A percentile compares a stretch with the other conserved stretches of the same genome.
Conservation (phyloP, 2,329 filamentous ascomycete species). For the Colletotrichum caudatum region DNA sequence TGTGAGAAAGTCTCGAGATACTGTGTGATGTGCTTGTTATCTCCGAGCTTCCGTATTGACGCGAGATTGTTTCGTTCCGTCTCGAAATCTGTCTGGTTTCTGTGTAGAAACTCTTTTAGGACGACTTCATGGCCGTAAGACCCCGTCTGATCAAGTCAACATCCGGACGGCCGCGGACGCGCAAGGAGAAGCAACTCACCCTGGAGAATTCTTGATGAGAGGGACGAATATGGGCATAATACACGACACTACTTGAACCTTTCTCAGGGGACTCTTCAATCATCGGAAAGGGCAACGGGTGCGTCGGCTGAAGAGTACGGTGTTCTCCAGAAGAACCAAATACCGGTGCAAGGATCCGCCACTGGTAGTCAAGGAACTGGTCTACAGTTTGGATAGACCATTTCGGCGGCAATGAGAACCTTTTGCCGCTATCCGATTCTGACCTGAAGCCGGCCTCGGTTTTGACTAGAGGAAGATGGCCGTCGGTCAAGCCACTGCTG, state of each 20-base stretch:
- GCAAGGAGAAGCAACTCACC: background rate
- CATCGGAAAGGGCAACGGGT: background rate
- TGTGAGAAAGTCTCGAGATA: background rate
- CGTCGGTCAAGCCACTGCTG: background rate
- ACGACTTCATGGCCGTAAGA: background rate
- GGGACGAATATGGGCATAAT: background rate
- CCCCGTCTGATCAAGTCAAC: background rate
- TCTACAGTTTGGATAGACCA: background rate
- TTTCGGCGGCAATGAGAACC: background rate
- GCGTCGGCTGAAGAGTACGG: background rate
- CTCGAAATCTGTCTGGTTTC: background rate
- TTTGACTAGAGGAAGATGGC: background rate
- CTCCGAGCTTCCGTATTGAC: background rate
- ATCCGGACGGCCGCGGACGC: too few species aligned
- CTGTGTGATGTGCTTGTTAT: conserved; percentile 4
- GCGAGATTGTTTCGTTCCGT: background rate
- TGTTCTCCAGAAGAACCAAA: background rate
- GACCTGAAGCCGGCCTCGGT: background rate
- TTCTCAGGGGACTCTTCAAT: too few species aligned
- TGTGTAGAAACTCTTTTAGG: background rate
- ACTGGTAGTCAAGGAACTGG: background rate
- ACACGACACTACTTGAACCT: background rate
- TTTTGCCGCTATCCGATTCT: background rate
- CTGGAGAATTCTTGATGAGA: background rate
- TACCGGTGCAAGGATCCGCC: background rate